These are phyloP conservation scores for Daldinia childiae DNA, from an alignment of 495 filamentous ascomycete genomes.

Conservation along the genomic window DNA sequence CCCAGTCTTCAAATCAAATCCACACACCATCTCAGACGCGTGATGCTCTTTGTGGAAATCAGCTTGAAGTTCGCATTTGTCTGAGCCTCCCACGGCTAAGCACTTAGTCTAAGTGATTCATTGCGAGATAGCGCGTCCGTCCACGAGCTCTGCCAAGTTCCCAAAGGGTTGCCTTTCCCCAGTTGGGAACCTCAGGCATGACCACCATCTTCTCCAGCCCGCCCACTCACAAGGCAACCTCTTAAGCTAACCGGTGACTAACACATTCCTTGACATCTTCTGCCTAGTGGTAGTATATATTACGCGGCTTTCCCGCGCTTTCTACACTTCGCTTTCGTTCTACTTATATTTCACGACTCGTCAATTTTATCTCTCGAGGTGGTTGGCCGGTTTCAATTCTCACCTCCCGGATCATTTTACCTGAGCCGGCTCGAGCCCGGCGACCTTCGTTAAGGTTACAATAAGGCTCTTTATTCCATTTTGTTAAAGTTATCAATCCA, in stretches of 20 bases:
- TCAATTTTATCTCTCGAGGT: constrained; percentile 33
- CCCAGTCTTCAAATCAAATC: constrained; percentile 36
- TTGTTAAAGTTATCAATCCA: constrained; percentile 9
- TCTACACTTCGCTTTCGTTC: constrained; percentile 15
- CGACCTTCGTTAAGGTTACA: constrained; percentile 36
- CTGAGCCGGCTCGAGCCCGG: constrained; percentile 46
- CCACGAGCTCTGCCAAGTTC: constrained; percentile 37
- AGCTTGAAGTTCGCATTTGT: constrained; percentile 28
- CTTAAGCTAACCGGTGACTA: constrained; percentile 44
- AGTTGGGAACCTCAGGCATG: constrained; percentile 34
- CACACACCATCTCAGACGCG: constrained; percentile 46
- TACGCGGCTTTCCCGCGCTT: constrained; percentile 12
- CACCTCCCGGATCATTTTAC: constrained; percentile 30
- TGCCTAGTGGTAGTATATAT: constrained; percentile 44
- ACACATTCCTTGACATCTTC: constrained; percentile 37
- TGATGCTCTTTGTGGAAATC: constrained; percentile 42
- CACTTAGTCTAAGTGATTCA: constrained; percentile 36
- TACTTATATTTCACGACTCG: constrained; percentile 30
- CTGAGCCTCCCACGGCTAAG: constrained; percentile 40
- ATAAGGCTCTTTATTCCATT: constrained; percentile 29
- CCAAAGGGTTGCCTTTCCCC: constrained; percentile 28
- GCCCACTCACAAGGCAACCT: constrained; percentile 45
- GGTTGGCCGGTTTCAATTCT: constrained; percentile 33
- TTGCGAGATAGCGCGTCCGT: constrained; percentile 29
- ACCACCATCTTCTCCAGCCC: constrained; percentile 41